Evolutionary conservation across 805 yeast species (phyloP), one percentile per base, ranked within the genome.

Genomic region (Candida rishiriensis): DNA sequence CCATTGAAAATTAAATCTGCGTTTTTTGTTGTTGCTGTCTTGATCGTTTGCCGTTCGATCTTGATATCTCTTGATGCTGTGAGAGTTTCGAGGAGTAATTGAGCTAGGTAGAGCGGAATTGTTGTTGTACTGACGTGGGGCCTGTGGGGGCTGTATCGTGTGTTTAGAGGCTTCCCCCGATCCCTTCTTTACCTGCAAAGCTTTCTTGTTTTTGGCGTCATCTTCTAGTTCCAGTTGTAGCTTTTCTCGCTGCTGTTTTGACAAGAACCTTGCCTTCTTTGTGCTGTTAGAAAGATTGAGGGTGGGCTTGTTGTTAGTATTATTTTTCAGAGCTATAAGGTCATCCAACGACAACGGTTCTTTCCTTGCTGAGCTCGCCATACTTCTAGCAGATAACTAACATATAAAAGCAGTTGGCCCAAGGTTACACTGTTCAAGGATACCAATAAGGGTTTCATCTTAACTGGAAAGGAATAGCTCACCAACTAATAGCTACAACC

Each of bases 1-100:
- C 95, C 96, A 88, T 11, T 75, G 83, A 61, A 87, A 86, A 10
- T 71, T 68, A 61, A 84, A 86, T 51, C 72, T 74, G 21, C 54
- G 55, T 9, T 53, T 49, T 11, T 50, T 51, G 14, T 26, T 34
- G 5, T 34, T 34, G n/a, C 34, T 43, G 6, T n/a, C 17, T 13
- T 16, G 21, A 6, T 26, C 33, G 35, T 38, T 26, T 12, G 33
- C 9, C 6, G 33, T 10, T n/a, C 14, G 4, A 30, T 30, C 33
- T 30, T 30, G 33, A 30, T 13, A n/a, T 30, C 14, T 12, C 14
- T 12, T n/a, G 33, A 30, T 6, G 13, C 9, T 12, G 13, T 30
- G 13, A n/a, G 13, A 30, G 14, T 30, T 30, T 13, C 14, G 10
- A 21, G 4, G 26, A 7, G 7, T 21, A 5, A 7, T 21, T 4